phyloP scores from a whole-genome alignment of 2,329 filamentous ascomycete species.

The Diaporthe sp. region DNA sequence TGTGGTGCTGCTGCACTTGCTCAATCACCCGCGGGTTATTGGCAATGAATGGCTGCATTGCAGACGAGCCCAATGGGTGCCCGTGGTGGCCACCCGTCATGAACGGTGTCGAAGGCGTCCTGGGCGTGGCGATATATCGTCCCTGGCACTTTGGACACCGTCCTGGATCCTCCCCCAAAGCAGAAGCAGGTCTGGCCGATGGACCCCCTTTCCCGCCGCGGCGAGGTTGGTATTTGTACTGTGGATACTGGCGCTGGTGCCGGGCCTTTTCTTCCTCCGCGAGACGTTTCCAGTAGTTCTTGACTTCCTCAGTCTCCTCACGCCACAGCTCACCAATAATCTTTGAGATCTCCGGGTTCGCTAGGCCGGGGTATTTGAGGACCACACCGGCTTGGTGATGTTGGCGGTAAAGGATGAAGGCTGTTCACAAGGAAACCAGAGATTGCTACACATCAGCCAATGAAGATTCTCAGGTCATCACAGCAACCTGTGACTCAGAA shows the following conservation, averaged over 20 bases:
- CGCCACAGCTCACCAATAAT: slow-evolving; percentile 97
- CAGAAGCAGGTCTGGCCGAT: slow-evolving; percentile 49
- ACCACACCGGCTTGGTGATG: slow-evolving; percentile 89
- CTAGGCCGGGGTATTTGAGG: slow-evolving; percentile 85
- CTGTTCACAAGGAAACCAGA: slow-evolving; percentile 62
- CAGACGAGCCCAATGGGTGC: slow-evolving; percentile 20
- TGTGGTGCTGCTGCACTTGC: slow-evolving; percentile 50
- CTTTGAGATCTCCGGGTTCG: slow-evolving; percentile 97
- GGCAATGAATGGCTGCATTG: slow-evolving; percentile 44
- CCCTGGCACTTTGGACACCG: slow-evolving; percentile 81
- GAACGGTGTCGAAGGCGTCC: slow-evolving; percentile 68
- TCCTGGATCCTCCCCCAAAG: slow-evolving; percentile 63
- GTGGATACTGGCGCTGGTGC: slow-evolving; percentile 90
- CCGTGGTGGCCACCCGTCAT: slow-evolving; percentile 41
- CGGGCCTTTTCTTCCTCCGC: slow-evolving; percentile 94
- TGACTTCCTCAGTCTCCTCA: slow-evolving; percentile 79
- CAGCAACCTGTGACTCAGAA: slow-evolving; percentile 36
- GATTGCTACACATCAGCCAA: slow-evolving; percentile 28
- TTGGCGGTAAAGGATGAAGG: slow-evolving; percentile 97
- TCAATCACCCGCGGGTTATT: slow-evolving; percentile 49
- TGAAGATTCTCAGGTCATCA: slow-evolving; percentile 19
- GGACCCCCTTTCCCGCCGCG: slow-evolving; percentile 63
- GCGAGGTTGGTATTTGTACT: slow-evolving; percentile 94
- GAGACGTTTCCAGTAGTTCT: slow-evolving; percentile 88
- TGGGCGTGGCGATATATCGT: slow-evolving; percentile 73